Evolutionary conservation across 2,329 filamentous ascomycete genomes (phyloP), one percentile per base, ranked within the genome.

Genomic region (Colletotrichum tabaci): DNA sequence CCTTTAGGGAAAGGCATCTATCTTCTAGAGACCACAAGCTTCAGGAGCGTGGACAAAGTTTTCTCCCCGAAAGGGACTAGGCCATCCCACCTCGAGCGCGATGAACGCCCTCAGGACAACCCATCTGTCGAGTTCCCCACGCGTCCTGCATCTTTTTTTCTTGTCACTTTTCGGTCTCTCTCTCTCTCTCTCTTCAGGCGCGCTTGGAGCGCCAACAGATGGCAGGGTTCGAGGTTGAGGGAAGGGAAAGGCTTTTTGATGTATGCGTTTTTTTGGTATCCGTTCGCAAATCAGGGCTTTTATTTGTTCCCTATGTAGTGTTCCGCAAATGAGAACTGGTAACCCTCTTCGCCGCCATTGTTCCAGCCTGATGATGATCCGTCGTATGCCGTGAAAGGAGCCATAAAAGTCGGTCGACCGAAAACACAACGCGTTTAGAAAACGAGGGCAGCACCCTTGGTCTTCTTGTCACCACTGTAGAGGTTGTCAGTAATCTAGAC

Each of bases 381-480:
- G 71, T 73, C 61, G 71, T 73, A 67, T 74, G 77, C 77, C 74
- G 75, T 71, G 71, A 74, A 74, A 74, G 73, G 66, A 74, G 71
- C 71, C 73, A 74, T 74, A 61, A 74, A 73, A 74, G 69, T 74
- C 66, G 73, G 73, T 73, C 67, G 70, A 73, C 71, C 73, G 66
- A 67, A 74, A 74, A 73, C 71, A 81, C 82, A 87, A 87, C 82
- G 84, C 87, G 90, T 88, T 92, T 98, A 99, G 92, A 99, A 99
- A 83, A 99, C 96, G 84, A 99, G 92, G 87, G 96, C 96, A 82
- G 96, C 96, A 93, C 96, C 96, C 95, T 99, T 99, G 82, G 96
- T 99, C 94, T 99, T 99, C 95, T 99, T 99, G 93, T 99, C 96
- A 92, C 96, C 96, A 92, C 96, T 97, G 80, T 81, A 78, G 68